phyloP scores from a whole-genome alignment of 75 land plant species.

The Pinus tabuliformis region DNA sequence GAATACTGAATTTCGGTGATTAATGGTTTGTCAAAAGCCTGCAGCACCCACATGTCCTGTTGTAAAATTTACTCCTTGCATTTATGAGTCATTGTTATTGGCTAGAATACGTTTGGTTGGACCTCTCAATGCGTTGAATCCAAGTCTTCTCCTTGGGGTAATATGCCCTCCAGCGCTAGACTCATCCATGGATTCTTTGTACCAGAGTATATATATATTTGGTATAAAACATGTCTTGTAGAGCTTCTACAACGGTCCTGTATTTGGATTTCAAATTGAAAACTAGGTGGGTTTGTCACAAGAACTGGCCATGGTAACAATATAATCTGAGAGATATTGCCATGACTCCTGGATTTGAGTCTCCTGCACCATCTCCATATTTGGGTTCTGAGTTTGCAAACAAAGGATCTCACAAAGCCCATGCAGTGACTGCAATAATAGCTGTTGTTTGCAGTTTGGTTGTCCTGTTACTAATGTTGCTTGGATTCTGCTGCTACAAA shows the following conservation, averaged over 20 bases:
- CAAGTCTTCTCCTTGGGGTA: not conserved
- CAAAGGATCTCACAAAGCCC: not conserved
- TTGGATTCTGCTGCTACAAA: constrained; percentile 6
- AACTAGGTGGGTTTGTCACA: not conserved
- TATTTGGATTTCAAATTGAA: constrained; percentile 4
- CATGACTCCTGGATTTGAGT: not conserved
- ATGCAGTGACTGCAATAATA: not conserved
- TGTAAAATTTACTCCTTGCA: not conserved
- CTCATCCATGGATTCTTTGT: not conserved
- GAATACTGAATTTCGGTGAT: too few relatives aligned
- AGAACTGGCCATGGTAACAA: not conserved
- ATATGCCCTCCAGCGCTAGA: not conserved
- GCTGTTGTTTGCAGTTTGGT: not conserved
- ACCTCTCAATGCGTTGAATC: not conserved
- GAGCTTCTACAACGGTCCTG: constrained; percentile 2
- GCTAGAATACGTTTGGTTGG: not conserved
- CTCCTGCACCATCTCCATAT: constrained; percentile 2
- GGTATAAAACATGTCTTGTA: not conserved
- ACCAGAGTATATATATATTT: too few relatives aligned
- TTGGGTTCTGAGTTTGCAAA: not conserved
- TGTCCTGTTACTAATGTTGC: not conserved
- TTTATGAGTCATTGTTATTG: not conserved
- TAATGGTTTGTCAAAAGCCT: constrained; percentile 2
- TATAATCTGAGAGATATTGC: not conserved
- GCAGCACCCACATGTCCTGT: not conserved